These are phyloP conservation scores for Pleurotus sapidus DNA, from an alignment of 768 basidiomycete genomes.

Conservation along the genomic window DNA sequence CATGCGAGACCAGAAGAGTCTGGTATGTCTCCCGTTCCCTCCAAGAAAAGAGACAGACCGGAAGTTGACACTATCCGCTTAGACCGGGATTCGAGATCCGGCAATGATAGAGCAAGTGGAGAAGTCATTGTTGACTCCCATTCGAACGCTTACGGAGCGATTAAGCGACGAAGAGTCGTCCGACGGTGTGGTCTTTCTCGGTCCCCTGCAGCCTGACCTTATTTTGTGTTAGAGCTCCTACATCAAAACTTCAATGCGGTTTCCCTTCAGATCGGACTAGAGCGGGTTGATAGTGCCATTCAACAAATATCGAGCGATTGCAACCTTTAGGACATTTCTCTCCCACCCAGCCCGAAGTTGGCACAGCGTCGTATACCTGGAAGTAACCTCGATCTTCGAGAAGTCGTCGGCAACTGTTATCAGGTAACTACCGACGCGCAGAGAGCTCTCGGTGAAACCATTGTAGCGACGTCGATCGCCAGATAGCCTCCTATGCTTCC, in stretches of 20 bases:
- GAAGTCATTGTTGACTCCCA: constrained; percentile 39
- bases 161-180: constrained; percentile 25
- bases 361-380: too few species aligned
- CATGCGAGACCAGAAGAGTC: constrained; percentile 53
- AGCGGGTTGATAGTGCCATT: constrained; percentile 42
- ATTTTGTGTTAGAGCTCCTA: constrained; percentile 21
- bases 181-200: constrained; percentile 19
- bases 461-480: too few species aligned
- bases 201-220: not conserved
- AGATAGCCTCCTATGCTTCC: too few species aligned
- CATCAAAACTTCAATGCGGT: constrained; percentile 34
- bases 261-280: constrained; percentile 47
- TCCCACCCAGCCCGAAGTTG: too few species aligned
- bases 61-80: not conserved
- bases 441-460: too few species aligned
- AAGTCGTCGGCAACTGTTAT: too few species aligned
- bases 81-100: constrained; percentile 53
- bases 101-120: constrained; percentile 44
- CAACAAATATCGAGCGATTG: too few species aligned
- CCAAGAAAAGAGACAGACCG: not conserved
- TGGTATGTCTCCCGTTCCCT: constrained; percentile 29
- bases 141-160: constrained; percentile 33
- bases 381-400: too few species aligned
- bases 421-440: too few species aligned
- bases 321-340: too few species aligned